Evolutionary conservation across 805 yeast genomes (phyloP).

Genomic region (Candida silvatica): DNA sequence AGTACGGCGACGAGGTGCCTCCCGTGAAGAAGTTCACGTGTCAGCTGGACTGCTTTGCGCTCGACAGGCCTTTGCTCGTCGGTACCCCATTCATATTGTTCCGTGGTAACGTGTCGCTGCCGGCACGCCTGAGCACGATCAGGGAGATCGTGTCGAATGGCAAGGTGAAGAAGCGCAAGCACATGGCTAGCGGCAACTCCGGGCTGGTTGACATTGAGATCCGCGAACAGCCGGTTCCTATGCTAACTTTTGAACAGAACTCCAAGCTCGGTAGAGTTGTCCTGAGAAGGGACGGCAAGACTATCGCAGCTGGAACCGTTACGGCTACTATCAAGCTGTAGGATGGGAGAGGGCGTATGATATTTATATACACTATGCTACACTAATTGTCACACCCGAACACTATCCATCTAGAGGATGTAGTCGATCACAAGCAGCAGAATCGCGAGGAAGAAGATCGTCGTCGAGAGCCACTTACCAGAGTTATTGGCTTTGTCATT

Average conservation of each 20-base stretch:
- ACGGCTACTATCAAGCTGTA: neutral
- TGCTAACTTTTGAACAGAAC: slow-evolving; percentile 39
- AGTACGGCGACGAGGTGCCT: slow-evolving; percentile 20
- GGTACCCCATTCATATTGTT: slow-evolving; percentile 77
- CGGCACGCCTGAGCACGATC: slow-evolving; percentile 54
- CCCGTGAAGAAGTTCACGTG: slow-evolving; percentile 43
- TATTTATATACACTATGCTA: neutral
- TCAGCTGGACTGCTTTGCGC: slow-evolving; percentile 54
- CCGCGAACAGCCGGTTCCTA: slow-evolving; percentile 39
- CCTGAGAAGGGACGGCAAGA: slow-evolving; percentile 57
- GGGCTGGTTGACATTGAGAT: slow-evolving; percentile 53
- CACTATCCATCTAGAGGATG: slow-evolving; percentile 21
- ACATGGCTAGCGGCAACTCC: slow-evolving; percentile 48
- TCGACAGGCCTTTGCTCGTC: slow-evolving; percentile 62
- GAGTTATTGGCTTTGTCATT: slow-evolving; percentile 55
- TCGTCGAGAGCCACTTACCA: slow-evolving; percentile 45
- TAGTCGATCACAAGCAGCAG: slow-evolving; percentile 48
- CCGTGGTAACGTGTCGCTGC: slow-evolving; percentile 64
- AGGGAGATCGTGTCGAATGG: slow-evolving; percentile 23
- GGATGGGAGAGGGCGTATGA: neutral
- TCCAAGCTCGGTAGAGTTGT: slow-evolving; percentile 58
- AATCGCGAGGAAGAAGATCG: slow-evolving; percentile 48
- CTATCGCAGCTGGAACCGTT: slow-evolving; percentile 45
- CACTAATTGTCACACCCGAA: no score
- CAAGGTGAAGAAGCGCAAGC: slow-evolving; percentile 43